Evolutionary conservation across 441 rosid species (phyloP).

Genomic region (Adansonia rubrostipa): DNA sequence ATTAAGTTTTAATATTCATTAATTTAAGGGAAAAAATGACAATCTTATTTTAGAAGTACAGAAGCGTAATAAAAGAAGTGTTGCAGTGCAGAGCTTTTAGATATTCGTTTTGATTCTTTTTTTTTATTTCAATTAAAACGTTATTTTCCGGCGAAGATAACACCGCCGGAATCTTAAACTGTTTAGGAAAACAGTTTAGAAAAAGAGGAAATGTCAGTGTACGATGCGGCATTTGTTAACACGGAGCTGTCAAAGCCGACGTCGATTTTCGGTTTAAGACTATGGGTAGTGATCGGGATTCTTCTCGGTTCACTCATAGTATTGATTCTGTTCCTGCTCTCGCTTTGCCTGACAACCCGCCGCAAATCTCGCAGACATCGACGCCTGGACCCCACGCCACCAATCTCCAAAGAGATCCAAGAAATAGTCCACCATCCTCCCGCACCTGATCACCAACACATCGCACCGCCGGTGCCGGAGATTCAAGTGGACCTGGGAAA

Average conservation of each 20-base stretch:
- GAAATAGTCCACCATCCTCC: constrained; percentile 61
- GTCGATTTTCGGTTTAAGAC: constrained; percentile 84
- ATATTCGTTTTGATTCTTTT: neutral
- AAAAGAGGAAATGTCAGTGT: constrained; percentile 51
- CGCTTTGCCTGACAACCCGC: constrained; percentile 87
- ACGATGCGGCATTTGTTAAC: constrained; percentile 77
- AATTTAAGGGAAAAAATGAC: no score
- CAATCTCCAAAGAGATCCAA: constrained; percentile 82
- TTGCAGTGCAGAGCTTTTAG: neutral
- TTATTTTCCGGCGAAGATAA: constrained; percentile 24
- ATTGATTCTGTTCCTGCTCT: constrained; percentile 78
- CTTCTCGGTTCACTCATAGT: constrained; percentile 80
- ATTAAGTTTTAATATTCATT: no score
- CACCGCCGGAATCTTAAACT: neutral
- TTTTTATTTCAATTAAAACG: neutral
- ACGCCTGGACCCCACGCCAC: constrained; percentile 50
- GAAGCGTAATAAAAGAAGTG: neutral
- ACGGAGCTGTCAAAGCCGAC: constrained; percentile 83
- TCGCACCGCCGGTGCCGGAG: constrained; percentile 48
- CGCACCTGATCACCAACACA: constrained; percentile 43
- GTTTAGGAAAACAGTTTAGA: no score
- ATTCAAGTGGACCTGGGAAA: constrained; percentile 85
- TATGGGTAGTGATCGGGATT: constrained; percentile 94
- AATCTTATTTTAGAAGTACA: neutral
- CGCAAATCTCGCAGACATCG: constrained; percentile 45